Evolutionary conservation across 1,284 basidiomycete genomes (phyloP), one percentile per base, ranked within the genome.

Genomic region (Ganoderma multipileum): DNA sequence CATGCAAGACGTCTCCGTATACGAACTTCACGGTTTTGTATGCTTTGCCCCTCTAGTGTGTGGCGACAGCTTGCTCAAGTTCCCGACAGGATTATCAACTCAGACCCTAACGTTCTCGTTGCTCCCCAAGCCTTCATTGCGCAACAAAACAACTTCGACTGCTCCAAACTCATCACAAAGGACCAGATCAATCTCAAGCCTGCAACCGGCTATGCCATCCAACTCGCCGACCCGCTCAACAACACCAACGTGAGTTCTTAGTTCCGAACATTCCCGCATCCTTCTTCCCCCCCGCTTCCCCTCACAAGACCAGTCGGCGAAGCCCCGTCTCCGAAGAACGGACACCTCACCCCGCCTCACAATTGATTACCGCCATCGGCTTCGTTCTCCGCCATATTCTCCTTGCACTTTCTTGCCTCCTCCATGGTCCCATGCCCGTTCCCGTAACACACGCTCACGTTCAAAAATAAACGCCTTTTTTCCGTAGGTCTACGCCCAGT

Each of bases 161-260:
- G 91, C 80, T 90, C 89, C 11, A 82, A 84, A 75, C 77, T 80
- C 30, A 82, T 91, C 75, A 85, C 84, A 33, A 77, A 81, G 67
- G 80, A 88, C 66, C 83, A 85, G 76, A 77, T 84, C 57, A 78
- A 75, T 75, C 81, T 84, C 64, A 58, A 81, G 11, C 77, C 82
- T 36, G 86, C 80, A 2, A 79, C 77, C 20, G 86, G 87, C 62
- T 95, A 90, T 80, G 84, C 80, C 47, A 72, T 95, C 76, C 78
- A 82, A 68, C 77, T 95, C 60, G 85, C 89, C 38, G 85, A 91
- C 79, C 72, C 79, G 6, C 65, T 89, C 70, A 92, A 94, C 82
- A 79, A 74, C 60, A 83, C 85, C 39, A 79, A 92, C 70, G 88
- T 90, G 54, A 70, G 72, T 67, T n/a, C 42, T 23, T 58, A n/a